These are phyloP conservation scores for Phytophthora foliorum DNA, from an alignment of 352 stramenopile genomes.

Conservation along the genomic window DNA sequence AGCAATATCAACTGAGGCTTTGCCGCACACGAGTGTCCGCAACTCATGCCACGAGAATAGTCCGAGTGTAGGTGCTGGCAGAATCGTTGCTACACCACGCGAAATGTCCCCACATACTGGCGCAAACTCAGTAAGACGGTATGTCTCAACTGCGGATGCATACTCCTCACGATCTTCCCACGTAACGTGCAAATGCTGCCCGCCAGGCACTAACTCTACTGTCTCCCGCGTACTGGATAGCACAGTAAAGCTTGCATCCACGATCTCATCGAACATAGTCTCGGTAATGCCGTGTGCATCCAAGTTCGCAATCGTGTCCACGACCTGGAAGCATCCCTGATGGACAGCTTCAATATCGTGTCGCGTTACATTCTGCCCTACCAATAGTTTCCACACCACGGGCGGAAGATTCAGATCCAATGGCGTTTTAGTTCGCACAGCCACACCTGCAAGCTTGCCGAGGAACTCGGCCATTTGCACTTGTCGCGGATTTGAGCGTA, in stretches of 20 bases:
- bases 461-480: constrained; percentile 95
- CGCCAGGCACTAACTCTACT: constrained; percentile 87
- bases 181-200: constrained; percentile 82
- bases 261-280: constrained; percentile 91
- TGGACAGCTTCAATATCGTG: constrained; percentile 90
- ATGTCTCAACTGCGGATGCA: constrained; percentile 77
- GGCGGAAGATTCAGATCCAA: constrained; percentile 93
- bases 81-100: constrained; percentile 88
- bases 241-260: constrained; percentile 92
- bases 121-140: constrained; percentile 86
- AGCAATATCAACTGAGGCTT: constrained; percentile 89
- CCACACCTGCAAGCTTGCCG: constrained; percentile 95
- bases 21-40: constrained; percentile 91
- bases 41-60: constrained; percentile 93
- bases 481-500: constrained; percentile 56
- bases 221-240: constrained; percentile 82
- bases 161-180: constrained; percentile 93
- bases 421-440: constrained; percentile 94
- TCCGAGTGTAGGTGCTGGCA: constrained; percentile 77
- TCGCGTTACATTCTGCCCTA: constrained; percentile 75
- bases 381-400: constrained; percentile 95
- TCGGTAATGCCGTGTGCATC: constrained; percentile 82
- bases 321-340: constrained; percentile 86
- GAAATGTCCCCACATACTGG: constrained; percentile 76
- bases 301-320: constrained; percentile 92